phyloP scores from a whole-genome alignment of 352 stramenopile genomes.

The Globisporangium uncinulatum region DNA sequence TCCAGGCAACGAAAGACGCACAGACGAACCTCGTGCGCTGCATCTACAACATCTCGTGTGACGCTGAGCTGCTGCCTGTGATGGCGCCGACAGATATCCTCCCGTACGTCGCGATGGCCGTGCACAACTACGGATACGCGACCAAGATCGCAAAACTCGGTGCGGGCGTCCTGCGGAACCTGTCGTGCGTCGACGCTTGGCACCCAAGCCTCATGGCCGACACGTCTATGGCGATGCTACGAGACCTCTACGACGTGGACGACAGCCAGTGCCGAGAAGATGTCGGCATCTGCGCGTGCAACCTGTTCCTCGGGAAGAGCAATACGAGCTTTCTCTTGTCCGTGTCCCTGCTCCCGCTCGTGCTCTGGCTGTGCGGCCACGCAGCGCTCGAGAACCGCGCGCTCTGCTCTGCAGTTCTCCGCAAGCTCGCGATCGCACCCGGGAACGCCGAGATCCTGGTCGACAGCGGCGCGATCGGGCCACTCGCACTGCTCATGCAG shows the following conservation, averaged over 20 bases:
- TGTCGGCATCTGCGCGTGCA: conserved; percentile 50
- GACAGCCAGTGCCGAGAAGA: conserved; percentile 44
- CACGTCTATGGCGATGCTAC: conserved; percentile 33
- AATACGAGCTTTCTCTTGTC: conserved; percentile 55
- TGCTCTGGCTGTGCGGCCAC: conserved; percentile 48
- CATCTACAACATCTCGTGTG: conserved; percentile 60
- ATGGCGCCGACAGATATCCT: conserved; percentile 20
- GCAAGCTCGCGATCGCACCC: conserved; percentile 60
- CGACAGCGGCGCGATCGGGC: conserved; percentile 42
- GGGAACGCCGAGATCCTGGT: conserved; percentile 63
- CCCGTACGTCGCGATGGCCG: conserved; percentile 12
- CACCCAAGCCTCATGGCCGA: conserved; percentile 37
- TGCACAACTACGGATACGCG: conserved; percentile 18
- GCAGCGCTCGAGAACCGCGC: conserved; percentile 20
- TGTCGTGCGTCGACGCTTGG: conserved; percentile 29
- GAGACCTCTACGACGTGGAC: conserved; percentile 41
- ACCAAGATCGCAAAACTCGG: conserved; percentile 12
- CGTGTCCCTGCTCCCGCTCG: conserved; percentile 37
- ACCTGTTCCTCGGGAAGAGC: conserved; percentile 55
- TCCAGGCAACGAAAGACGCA: conserved; percentile 23
- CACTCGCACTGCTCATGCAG: conserved; percentile 45
- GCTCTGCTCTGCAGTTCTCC: conserved; percentile 51
- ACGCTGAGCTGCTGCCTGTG: conserved; percentile 22
- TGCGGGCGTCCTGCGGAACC: conserved; percentile 49
- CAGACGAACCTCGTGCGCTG: conserved; percentile 43